Conservation (phyloP, 1,139 yeast species). For the Yamadazyma pseudoaaseri region DNA sequence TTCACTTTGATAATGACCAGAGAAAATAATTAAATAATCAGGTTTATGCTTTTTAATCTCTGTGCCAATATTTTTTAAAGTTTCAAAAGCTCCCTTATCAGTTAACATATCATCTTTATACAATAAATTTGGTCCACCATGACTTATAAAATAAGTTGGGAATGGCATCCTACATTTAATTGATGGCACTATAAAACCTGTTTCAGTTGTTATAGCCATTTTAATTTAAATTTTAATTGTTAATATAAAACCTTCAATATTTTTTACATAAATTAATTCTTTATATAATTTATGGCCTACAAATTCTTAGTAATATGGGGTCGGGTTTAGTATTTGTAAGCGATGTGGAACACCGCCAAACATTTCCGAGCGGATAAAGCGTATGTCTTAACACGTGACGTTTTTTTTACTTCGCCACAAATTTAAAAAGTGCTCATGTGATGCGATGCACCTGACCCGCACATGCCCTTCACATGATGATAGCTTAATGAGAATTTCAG, state of each 20-base stretch:
- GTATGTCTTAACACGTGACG: no score
- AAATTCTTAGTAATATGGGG: no score
- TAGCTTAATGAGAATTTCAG: no score
- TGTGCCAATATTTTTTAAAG: slow-evolving; percentile 48
- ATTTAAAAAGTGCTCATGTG: no score
- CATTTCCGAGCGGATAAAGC: no score
- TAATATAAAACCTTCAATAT: neutral
- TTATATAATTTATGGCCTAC: no score
- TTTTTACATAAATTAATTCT: no score
- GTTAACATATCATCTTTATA: slow-evolving; percentile 43
- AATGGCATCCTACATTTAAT: slow-evolving; percentile 15
- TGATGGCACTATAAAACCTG: slow-evolving; percentile 5
- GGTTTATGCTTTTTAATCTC: slow-evolving; percentile 50
- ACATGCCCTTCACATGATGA: no score
- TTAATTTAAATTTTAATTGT: neutral
- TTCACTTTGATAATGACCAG: slow-evolving; percentile 75
- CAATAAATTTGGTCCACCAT: slow-evolving; percentile 80
- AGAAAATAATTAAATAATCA: slow-evolving; percentile 60
- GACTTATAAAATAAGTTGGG: slow-evolving; percentile 69
- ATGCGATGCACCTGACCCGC: no score
- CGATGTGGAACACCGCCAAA: no score
- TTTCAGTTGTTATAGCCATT: neutral
- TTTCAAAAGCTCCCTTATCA: slow-evolving; percentile 59
- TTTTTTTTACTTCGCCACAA: no score
- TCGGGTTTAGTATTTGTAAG: neutral